phyloP scores from a whole-genome alignment of 2,329 filamentous ascomycete species.

The Microthyrium microscopicum region DNA sequence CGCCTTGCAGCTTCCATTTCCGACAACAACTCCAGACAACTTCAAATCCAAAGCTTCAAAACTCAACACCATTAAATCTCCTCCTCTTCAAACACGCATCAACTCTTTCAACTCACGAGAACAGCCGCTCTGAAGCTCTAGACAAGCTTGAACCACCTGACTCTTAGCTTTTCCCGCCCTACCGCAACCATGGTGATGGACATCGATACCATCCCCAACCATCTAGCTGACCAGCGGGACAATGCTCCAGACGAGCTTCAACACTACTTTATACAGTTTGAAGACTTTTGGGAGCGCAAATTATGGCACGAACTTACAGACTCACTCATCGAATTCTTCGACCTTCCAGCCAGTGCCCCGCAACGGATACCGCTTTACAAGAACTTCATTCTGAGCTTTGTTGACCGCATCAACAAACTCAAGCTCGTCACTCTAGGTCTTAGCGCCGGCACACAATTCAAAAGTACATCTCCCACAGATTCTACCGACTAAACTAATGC shows the following conservation, averaged over 20 bases:
- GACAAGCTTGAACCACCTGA: not conserved
- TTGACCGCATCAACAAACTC: constrained; percentile 96
- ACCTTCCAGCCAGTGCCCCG: constrained; percentile 58
- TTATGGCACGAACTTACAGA: constrained; percentile 98
- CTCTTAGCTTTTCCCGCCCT: not conserved
- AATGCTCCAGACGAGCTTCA: constrained; percentile 76
- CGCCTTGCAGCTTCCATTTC: too few species aligned
- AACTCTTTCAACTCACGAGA: not conserved
- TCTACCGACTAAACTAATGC: constrained; percentile 14
- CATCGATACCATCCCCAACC: constrained; percentile 74
- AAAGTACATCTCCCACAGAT: constrained; percentile 1
- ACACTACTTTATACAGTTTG: constrained; percentile 74
- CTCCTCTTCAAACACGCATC: too few species aligned
- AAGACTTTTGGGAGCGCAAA: constrained; percentile 96
- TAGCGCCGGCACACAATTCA: constrained; percentile 47
- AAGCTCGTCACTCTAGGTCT: constrained; percentile 87
- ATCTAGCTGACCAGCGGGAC: constrained; percentile 81
- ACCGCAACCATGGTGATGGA: constrained; percentile 51
- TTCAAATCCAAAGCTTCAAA: too few species aligned
- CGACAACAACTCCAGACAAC: too few species aligned
- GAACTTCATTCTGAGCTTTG: constrained; percentile 87
- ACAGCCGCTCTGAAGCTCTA: not conserved
- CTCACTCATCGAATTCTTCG: constrained; percentile 75
- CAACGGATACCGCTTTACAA: constrained; percentile 87
- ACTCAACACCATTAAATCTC: too few species aligned